A percentile compares a stretch with the other conserved stretches of the same genome.
phyloP scores from a whole-genome alignment of 2,329 filamentous ascomycete species.

The Penicillium decumbens region DNA sequence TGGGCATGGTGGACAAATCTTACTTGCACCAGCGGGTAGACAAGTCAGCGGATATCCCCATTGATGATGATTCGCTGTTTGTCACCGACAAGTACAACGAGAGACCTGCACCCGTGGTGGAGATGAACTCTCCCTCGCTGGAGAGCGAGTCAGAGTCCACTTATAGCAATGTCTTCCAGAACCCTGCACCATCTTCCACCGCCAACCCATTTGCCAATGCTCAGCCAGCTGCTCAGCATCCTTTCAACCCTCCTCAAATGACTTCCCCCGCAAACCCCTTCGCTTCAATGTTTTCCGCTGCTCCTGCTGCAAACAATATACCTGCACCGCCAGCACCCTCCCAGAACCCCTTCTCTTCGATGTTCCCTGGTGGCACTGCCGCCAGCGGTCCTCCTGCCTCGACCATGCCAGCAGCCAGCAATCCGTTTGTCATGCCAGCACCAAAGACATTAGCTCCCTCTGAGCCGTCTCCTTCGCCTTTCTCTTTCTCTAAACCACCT shows the following conservation, averaged over 20 bases:
- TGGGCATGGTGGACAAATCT: constrained; percentile 48
- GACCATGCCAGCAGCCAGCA: background rate
- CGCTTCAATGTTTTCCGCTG: constrained; percentile 8
- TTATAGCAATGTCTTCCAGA: constrained; percentile 6
- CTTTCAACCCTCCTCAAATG: background rate
- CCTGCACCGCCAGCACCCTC: background rate
- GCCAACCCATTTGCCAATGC: background rate
- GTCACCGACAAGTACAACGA: constrained; percentile 37
- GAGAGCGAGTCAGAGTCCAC: background rate
- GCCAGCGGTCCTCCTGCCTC: background rate
- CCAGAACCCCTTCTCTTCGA: background rate
- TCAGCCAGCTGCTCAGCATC: background rate
- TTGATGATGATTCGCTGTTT: constrained; percentile 37
- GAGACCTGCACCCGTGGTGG: constrained; percentile 22
- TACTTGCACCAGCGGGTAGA: constrained; percentile 28
- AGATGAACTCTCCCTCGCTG: constrained; percentile 9
- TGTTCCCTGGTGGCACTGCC: background rate
- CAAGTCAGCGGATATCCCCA: constrained; percentile 19
- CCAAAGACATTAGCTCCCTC: background rate
- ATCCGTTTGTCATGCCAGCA: background rate
- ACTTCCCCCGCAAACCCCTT: constrained; percentile 14
- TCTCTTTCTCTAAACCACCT: constrained; percentile 8
- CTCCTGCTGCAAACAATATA: background rate
- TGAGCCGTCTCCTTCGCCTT: background rate
- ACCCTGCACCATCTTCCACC: background rate